A percentile compares a stretch with the other conserved stretches of the same genome.
These are phyloP conservation scores for Coemansia erecta DNA, from an alignment of 192 early-diverging fungal genomes.

Conservation along the genomic window DNA sequence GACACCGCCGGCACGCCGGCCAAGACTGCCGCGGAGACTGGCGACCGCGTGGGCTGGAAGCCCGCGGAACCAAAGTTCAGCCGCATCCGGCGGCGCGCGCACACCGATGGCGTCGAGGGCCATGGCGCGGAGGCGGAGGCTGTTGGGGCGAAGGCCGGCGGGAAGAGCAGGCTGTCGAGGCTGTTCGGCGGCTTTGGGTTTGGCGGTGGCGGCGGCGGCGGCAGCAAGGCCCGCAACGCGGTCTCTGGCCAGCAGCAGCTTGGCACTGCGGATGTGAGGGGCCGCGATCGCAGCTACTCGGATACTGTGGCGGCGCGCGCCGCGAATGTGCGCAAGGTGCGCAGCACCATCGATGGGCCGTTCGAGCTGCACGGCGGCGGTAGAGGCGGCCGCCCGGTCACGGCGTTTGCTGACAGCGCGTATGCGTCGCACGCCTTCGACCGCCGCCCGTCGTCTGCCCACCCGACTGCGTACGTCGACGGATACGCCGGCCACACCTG, in stretches of 20 bases:
- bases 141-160: not conserved
- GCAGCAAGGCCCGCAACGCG: not conserved
- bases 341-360: constrained; percentile 18
- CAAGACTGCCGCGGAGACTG: too few species aligned
- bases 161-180: not conserved
- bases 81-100: constrained; percentile 3
- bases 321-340: constrained; percentile 21
- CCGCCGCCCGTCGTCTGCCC: too few species aligned
- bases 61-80: too few species aligned
- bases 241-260: not conserved
- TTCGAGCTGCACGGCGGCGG: not conserved
- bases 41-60: too few species aligned
- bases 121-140: too few species aligned
- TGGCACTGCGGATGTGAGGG: constrained; percentile 4
- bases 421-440: too few species aligned
- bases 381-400: too few species aligned
- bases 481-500: too few species aligned
- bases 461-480: too few species aligned
- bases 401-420: too few species aligned
- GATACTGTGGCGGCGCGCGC: constrained; percentile 10
- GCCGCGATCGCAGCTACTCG: constrained; percentile 29
- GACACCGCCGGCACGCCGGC: too few species aligned
- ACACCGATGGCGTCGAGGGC: not conserved
- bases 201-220: too few species aligned
- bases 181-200: constrained; percentile 3